These are phyloP conservation scores for Phytopythium delawarense DNA, from an alignment of 352 stramenopile genomes.

Conservation along the genomic window DNA sequence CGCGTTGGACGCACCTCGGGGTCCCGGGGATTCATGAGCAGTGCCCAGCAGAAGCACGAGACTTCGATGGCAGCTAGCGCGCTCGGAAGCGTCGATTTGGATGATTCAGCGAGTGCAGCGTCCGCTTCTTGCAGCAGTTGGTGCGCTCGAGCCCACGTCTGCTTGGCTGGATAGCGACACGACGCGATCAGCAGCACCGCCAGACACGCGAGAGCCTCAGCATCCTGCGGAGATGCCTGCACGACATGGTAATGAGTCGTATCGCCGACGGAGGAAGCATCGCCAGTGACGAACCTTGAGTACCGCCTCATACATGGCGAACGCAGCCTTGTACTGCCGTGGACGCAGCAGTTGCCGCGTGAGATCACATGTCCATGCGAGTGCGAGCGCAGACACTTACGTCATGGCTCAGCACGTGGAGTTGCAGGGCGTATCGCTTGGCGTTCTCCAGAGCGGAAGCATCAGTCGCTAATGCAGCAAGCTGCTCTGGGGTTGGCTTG, in stretches of 20 bases:
- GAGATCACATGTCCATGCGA: neutral
- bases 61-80: constrained; percentile 38
- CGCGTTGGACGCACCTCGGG: constrained; percentile 29
- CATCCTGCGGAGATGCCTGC: constrained; percentile 31
- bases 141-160: constrained; percentile 44
- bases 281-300: constrained; percentile 31
- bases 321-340: constrained; percentile 47
- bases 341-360: neutral
- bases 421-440: constrained; percentile 38
- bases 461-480: neutral
- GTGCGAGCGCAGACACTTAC: constrained; percentile 17
- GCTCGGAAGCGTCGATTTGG: neutral
- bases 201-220: constrained; percentile 38
- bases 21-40: constrained; percentile 49
- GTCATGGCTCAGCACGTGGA: constrained; percentile 49
- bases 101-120: constrained; percentile 1
- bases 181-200: constrained; percentile 49
- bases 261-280: neutral
- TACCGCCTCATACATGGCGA: constrained; percentile 40
- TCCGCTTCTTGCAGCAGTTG: constrained; percentile 29
- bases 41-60: constrained; percentile 59
- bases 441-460: constrained; percentile 21
- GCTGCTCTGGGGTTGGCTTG: constrained; percentile 2
- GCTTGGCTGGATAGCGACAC: constrained; percentile 52
- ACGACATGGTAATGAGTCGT: neutral